These are phyloP conservation scores for Pisolithus orientalis DNA, from an alignment of 768 basidiomycete genomes.

Conservation along the genomic window DNA sequence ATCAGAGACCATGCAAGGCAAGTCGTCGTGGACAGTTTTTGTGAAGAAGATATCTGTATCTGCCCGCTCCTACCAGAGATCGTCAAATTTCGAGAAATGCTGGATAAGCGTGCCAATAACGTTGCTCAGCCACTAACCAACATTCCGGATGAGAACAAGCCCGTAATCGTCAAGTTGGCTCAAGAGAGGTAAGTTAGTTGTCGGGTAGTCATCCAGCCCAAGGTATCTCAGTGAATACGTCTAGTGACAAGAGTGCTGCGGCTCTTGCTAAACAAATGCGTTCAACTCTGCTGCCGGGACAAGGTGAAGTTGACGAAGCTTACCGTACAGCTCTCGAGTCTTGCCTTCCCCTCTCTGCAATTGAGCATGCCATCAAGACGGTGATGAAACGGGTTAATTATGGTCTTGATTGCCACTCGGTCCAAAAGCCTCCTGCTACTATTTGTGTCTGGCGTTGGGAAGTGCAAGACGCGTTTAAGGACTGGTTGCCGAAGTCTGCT, in stretches of 20 bases:
- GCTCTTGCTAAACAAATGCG: conserved; percentile 66
- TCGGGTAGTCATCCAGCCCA: not conserved
- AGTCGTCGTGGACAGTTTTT: conserved; percentile 9
- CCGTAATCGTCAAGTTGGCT: conserved; percentile 74
- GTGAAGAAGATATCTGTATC: not conserved
- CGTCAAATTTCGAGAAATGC: conserved; percentile 69
- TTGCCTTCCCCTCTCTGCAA: conserved; percentile 36
- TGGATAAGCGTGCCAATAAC: conserved; percentile 46
- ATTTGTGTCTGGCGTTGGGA: conserved; percentile 87
- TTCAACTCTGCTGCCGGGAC: conserved; percentile 57
- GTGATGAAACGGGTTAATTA: conserved; percentile 73
- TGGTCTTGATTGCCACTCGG: conserved; percentile 52
- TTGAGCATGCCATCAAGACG: conserved; percentile 62
- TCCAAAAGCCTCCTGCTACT: conserved; percentile 52
- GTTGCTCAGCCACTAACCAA: conserved; percentile 44
- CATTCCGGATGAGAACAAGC: conserved; percentile 64
- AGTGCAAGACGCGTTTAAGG: conserved; percentile 48
- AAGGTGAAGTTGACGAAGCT: conserved; percentile 47
- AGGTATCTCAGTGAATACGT: conserved; percentile 6
- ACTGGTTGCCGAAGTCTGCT: conserved; percentile 64
- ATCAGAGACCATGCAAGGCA: conserved; percentile 79
- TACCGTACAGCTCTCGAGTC: conserved; percentile 28
- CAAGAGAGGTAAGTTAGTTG: conserved; percentile 67
- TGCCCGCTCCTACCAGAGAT: conserved; percentile 44
- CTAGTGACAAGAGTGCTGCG: conserved; percentile 65